Evolutionary conservation across 2,329 filamentous ascomycete genomes (phyloP).

Genomic region (Nannizzia gypsea): DNA sequence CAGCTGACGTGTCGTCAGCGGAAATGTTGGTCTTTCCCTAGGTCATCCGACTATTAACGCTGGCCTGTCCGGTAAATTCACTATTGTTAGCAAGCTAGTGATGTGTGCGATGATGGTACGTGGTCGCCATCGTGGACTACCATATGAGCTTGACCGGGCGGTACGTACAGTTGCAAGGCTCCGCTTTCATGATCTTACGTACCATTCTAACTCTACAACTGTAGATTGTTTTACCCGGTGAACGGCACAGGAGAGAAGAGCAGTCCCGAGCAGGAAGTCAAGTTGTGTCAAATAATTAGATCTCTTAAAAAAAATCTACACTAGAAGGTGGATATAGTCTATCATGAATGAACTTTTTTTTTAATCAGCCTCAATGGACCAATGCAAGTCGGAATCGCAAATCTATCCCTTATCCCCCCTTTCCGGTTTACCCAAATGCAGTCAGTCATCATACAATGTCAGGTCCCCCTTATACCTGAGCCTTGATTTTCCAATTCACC

Average conservation of each 20-base stretch:
- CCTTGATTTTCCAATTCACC: too few species aligned
- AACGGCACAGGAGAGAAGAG: constrained; percentile 9
- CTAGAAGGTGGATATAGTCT: not conserved
- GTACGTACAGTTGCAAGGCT: constrained; percentile 1
- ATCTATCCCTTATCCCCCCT: too few species aligned
- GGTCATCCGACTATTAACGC: constrained; percentile 22
- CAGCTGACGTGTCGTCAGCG: constrained; percentile 17
- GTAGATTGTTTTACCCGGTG: constrained; percentile 12
- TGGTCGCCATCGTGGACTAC: constrained; percentile 44
- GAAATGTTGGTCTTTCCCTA: constrained; percentile 26
- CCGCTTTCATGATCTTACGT: not conserved
- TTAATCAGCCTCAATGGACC: too few species aligned
- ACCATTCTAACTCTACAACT: not conserved
- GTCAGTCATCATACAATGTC: too few species aligned
- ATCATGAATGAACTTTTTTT: too few species aligned
- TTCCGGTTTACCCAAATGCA: too few species aligned
- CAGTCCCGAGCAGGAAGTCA: constrained; percentile 5
- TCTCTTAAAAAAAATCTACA: not conserved
- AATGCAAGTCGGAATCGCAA: too few species aligned
- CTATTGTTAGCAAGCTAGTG: constrained; percentile 40
- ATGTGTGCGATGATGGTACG: constrained; percentile 46
- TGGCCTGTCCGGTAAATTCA: constrained; percentile 35
- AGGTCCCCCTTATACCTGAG: too few species aligned
- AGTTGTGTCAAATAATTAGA: not conserved
- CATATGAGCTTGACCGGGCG: constrained; percentile 43